Evolutionary conservation across 108 stramenopile genomes (phyloP).

Genomic region (Skeletonema marinoi): DNA sequence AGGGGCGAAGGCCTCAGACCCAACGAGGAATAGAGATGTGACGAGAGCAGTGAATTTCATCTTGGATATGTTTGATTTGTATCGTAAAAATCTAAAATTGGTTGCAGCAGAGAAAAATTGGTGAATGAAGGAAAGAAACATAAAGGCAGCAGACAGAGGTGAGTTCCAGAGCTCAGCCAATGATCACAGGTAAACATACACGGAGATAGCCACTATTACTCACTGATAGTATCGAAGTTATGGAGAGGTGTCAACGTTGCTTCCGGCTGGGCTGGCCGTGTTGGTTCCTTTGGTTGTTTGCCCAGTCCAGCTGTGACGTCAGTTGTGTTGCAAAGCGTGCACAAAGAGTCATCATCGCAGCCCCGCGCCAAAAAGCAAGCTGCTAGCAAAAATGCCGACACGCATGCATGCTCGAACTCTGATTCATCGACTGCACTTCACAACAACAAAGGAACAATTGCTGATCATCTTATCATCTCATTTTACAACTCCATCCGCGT

Average conservation of each 20-base stretch:
- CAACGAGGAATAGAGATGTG: constrained; percentile 15
- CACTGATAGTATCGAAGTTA: neutral
- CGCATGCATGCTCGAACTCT: too few species aligned
- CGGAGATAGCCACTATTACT: neutral
- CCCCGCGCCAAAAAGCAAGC: too few species aligned
- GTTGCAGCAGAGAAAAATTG: neutral
- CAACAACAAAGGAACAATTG: too few species aligned
- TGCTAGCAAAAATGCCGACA: too few species aligned
- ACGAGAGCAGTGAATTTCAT: constrained; percentile 29
- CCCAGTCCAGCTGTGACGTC: neutral
- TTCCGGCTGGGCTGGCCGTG: too few species aligned
- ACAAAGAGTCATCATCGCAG: too few species aligned
- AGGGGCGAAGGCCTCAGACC: constrained; percentile 33
- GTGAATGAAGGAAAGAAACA: neutral
- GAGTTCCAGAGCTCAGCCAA: neutral
- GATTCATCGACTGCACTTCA: too few species aligned
- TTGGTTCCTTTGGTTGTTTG: neutral
- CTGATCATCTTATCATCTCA: too few species aligned
- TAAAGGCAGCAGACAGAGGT: neutral
- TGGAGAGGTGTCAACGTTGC: neutral
- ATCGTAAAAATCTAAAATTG: neutral
- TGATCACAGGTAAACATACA: neutral
- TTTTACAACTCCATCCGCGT: too few species aligned
- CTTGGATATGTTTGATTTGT: neutral
- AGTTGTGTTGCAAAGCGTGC: too few species aligned